Percentiles rank a stretch among this genome's conserved stretches.
phyloP scores from a whole-genome alignment of 2,329 filamentous ascomycete genomes.

The Xylaria sp. region DNA sequence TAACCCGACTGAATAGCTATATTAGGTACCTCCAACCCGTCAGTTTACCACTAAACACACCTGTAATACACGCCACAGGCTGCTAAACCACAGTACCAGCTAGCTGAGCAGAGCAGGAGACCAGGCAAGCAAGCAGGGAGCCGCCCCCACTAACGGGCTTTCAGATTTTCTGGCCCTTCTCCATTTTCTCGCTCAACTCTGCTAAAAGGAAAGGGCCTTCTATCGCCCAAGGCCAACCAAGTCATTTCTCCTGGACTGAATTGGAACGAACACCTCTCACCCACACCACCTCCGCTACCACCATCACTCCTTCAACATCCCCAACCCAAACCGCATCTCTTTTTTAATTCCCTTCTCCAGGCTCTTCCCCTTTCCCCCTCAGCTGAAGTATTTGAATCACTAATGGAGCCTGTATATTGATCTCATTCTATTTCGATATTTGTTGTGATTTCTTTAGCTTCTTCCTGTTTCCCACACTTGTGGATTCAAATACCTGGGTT shows the following conservation, averaged over 20 bases:
- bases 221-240: constrained; percentile 21
- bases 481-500: constrained; percentile 30
- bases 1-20: not conserved
- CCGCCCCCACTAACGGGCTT: constrained; percentile 26
- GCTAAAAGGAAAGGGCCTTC: constrained; percentile 23
- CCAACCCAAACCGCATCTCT: constrained; percentile 39
- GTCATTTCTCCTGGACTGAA: constrained; percentile 30
- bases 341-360: constrained; percentile 49
- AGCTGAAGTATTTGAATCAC: constrained; percentile 45
- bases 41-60: not conserved
- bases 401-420: constrained; percentile 55
- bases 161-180: constrained; percentile 31
- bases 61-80: not conserved
- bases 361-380: constrained; percentile 40
- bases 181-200: constrained; percentile 15
- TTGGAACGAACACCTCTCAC: constrained; percentile 34
- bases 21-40: not conserved
- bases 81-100: constrained; percentile 2
- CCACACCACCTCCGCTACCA: constrained; percentile 35
- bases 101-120: constrained; percentile 19
- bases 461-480: constrained; percentile 35
- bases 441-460: constrained; percentile 44
- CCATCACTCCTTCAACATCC: constrained; percentile 40
- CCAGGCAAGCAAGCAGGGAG: constrained; percentile 18
- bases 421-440: constrained; percentile 49